Base-by-base conservation (phyloP, 306 rosid genomes). In the Hippophae rhamnoides region DNA sequence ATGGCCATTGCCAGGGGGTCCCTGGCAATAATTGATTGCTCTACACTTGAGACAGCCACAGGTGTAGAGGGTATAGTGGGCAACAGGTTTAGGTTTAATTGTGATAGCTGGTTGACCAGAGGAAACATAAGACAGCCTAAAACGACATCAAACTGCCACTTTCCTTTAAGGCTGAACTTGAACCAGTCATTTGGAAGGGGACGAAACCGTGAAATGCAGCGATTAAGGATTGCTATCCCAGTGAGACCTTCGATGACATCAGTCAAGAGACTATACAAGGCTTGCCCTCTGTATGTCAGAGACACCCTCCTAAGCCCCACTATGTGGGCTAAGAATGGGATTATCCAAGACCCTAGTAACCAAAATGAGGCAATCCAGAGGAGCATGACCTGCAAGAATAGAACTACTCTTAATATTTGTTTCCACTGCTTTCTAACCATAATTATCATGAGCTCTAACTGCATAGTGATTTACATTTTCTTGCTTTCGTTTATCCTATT, bases 291-390 rank as follows among this genome's bases (percentile, higher is more conserved):
- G 53, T 10, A 49, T 49, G 53, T 49, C 14, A 49, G 26, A 23
- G 53, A 10, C 31, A 76, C 88, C 61, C 76, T 82, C 61, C 78
- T 73, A 63, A 73, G 74, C 57, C 88, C 84, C 14, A 13, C 53
- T 12, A 67, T 66, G 76, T 79, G 71, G 49, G 82, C 80, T 67
- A 82, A 64, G 44, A 79, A 71, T 43, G 82, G 84, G 56, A 82
- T 77, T 68, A 79, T 66, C 88, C 88, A 82, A 68, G 88, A 79
- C 49, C 84, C 84, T 68, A 76, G 68, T 5, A 82, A 79, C 84
- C 88, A 79, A 69, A 76, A 82, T 56, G 84, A 79, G 60, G 53
- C 25, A 49, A 49, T 49, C 53, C 53, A 49, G 3, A 49, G 53
- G 12, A 49, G 53, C 53, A 49, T 49, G 53, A 49, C 53, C 53